Base-by-base conservation (phyloP, 2,329 filamentous ascomycete species). In the Trichoderma simmonsii region DNA sequence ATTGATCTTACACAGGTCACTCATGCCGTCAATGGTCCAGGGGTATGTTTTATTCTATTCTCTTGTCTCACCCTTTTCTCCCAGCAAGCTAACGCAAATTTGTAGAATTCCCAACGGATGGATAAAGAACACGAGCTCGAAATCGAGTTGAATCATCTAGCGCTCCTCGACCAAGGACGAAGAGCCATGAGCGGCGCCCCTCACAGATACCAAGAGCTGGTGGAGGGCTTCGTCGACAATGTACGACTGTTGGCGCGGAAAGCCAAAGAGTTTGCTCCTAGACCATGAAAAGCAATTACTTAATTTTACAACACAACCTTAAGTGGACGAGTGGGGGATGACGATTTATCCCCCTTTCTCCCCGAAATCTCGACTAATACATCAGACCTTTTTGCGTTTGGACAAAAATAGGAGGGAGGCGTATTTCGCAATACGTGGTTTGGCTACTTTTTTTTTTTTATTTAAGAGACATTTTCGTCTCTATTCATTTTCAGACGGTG, bases 1-100 rank as follows among this genome's bases (percentile, higher is more conserved):
- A 88, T 99, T 76, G 96, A 99, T 81, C 85, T 99, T 65, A 99
- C 96, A 0, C 95, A 98, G 80, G 96, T 99, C 56, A 92, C 90
- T 12, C 86, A 86, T 64, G 78, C 78, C 6, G 75, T 77, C 34
- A 75, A 77, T 30, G 81, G 79, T 7, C 79, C 80, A 68, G 81
- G 80, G 4, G 84, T 85, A 80, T 73, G 83, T 80, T n/a, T 5
- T 8, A 24, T n/a, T 11, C 39, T 18, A 8, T 43, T 3, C 12
- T 12, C n/a, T n/a, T 11, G 14, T 26, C 15, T 9, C 21, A 36
- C 6, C 36, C 21, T 21, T 36, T 5, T 21, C 43, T 6, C 30
- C 28, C 34, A 5, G 21, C 30, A 34, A 11, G 21, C 64, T 32
- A 43, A n/a, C 64, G 30, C 75, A 75, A 66, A 75, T 67, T 1